Percentiles rank a stretch among this genome's conserved stretches.
phyloP scores from a whole-genome alignment of 1,139 yeast genomes.

The Eremothecium sinecaudum region DNA sequence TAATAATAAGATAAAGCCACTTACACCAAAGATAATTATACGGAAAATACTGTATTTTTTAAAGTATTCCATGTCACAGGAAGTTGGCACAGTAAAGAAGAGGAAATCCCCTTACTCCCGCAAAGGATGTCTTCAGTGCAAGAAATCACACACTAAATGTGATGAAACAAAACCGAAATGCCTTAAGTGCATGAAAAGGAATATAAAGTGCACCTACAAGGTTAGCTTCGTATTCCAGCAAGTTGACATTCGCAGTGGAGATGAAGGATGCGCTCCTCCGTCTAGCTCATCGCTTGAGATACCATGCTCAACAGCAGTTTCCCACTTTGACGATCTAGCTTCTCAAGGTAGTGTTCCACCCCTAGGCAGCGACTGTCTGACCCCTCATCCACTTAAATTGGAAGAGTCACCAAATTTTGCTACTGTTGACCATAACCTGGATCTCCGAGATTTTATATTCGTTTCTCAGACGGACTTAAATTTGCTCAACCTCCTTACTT shows the following conservation, averaged over 20 bases:
- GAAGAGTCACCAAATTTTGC: not conserved
- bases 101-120: slow-evolving; percentile 11
- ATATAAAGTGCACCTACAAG: slow-evolving; percentile 31
- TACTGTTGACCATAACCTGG: slow-evolving; percentile 1
- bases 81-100: slow-evolving; percentile 5
- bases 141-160: slow-evolving; percentile 35
- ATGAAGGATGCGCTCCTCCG: not conserved
- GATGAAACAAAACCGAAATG: slow-evolving; percentile 41
- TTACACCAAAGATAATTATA: too few relatives aligned
- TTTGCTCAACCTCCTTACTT: slow-evolving; percentile 6
- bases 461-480: slow-evolving; percentile 9
- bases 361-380: not conserved
- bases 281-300: not conserved
- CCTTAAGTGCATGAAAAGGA: slow-evolving; percentile 31
- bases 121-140: slow-evolving; percentile 33
- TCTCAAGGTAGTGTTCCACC: not conserved
- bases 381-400: not conserved
- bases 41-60: too few relatives aligned
- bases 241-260: slow-evolving; percentile 9
- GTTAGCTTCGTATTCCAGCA: slow-evolving; percentile 18
- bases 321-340: not conserved
- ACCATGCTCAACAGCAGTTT: not conserved
- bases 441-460: slow-evolving; percentile 8
- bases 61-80: slow-evolving; percentile 2
- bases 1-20: too few relatives aligned